A percentile compares a stretch with the other conserved stretches of the same genome.
These are phyloP conservation scores for Trypanosoma platydactyli DNA, from an alignment of 208 protist species.

Conservation along the genomic window DNA sequence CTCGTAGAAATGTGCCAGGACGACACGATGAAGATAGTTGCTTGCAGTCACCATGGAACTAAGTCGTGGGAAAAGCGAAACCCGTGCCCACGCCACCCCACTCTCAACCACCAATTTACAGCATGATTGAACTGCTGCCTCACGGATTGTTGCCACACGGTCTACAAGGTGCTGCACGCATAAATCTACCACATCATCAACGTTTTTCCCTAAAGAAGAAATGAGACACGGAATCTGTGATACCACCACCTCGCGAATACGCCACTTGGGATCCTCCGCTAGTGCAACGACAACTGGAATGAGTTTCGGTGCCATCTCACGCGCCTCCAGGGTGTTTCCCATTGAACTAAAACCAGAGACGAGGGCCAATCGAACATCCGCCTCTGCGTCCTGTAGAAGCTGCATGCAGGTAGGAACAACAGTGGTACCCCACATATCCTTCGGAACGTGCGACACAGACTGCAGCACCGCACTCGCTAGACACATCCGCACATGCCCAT, in stretches of 20 bases:
- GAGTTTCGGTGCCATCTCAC: slow-evolving; percentile 81
- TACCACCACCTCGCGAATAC: slow-evolving; percentile 83
- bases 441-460: slow-evolving; percentile 70
- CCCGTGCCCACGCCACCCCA: slow-evolving; percentile 56
- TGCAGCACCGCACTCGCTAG: slow-evolving; percentile 82
- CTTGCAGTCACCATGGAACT: slow-evolving; percentile 45
- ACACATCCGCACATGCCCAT: slow-evolving; percentile 80
- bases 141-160: slow-evolving; percentile 85
- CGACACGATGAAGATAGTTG: slow-evolving; percentile 82
- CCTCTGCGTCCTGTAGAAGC: slow-evolving; percentile 75
- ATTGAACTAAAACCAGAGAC: slow-evolving; percentile 87
- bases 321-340: slow-evolving; percentile 80
- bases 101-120: slow-evolving; percentile 74
- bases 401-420: slow-evolving; percentile 79
- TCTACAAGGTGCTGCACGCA: slow-evolving; percentile 78
- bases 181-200: slow-evolving; percentile 78
- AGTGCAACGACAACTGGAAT: slow-evolving; percentile 82
- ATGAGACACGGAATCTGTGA: slow-evolving; percentile 84
- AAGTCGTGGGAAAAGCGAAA: slow-evolving; percentile 71
- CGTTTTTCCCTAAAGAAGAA: slow-evolving; percentile 62
- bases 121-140: slow-evolving; percentile 79
- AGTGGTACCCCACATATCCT: slow-evolving; percentile 70
- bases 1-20: slow-evolving; percentile 73
- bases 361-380: slow-evolving; percentile 82
- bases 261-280: slow-evolving; percentile 84